Percentiles rank a stretch among this genome's conserved stretches.
These are phyloP conservation scores for Sporothrix phasma DNA, from an alignment of 2,329 filamentous ascomycete species.

Conservation along the genomic window DNA sequence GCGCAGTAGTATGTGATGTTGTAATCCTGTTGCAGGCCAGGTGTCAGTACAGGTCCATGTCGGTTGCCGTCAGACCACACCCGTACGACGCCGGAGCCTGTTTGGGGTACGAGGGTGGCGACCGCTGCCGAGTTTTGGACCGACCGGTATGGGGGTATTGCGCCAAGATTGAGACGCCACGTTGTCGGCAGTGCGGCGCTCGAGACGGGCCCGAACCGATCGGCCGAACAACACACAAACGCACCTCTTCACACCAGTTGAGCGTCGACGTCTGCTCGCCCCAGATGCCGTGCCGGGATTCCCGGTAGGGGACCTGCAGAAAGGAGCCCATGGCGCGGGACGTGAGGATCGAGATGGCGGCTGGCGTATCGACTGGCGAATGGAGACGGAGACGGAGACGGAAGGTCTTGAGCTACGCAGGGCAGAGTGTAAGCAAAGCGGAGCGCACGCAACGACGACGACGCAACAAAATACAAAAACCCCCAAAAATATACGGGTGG, in stretches of 20 bases:
- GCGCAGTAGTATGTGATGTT: slow-evolving; percentile 30
- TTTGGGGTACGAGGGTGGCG: too few species aligned
- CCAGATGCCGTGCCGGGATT: slow-evolving; percentile 29
- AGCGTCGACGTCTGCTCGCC: slow-evolving; percentile 30
- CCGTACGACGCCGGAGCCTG: neutral
- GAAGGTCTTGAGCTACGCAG: neutral
- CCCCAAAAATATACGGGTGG: neutral
- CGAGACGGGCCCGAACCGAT: too few species aligned
- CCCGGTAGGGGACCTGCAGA: slow-evolving; percentile 27
- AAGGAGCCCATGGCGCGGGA: slow-evolving; percentile 13
- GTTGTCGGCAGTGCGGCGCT: neutral
- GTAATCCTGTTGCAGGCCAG: slow-evolving; percentile 24
- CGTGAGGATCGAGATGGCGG: too few species aligned
- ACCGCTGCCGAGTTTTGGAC: neutral
- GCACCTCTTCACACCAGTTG: slow-evolving; percentile 33
- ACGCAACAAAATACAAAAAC: neutral
- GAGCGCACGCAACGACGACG: neutral
- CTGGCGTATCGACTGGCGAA: neutral
- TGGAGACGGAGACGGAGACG: too few species aligned
- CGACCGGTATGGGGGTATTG: neutral
- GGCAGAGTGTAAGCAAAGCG: neutral
- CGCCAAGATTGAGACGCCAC: neutral
- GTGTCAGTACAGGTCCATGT: neutral
- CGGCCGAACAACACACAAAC: neutral
- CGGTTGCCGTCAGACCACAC: neutral